These are phyloP conservation scores for Boletus fagicola DNA, from an alignment of 768 basidiomycete species.

Conservation along the genomic window DNA sequence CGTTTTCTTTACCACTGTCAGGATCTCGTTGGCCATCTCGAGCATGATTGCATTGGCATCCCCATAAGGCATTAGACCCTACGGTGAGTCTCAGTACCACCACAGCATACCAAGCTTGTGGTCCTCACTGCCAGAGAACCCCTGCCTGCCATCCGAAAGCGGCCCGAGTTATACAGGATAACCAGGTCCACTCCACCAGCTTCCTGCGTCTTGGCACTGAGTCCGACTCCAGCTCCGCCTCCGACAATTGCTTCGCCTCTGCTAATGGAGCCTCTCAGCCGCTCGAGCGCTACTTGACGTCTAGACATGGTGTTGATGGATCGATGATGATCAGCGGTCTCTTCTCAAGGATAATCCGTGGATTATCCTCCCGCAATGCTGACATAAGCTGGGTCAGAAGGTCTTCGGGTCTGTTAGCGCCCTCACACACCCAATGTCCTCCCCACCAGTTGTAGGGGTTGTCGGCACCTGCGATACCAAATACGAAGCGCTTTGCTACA, in stretches of 20 bases:
- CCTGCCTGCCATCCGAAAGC: conserved; percentile 32
- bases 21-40: conserved; percentile 28
- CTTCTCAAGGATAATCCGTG: not conserved
- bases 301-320: conserved; percentile 10
- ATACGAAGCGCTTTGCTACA: conserved; percentile 21
- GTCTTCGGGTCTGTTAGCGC: not conserved
- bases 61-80: conserved; percentile 32
- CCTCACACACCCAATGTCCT: not conserved
- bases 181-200: conserved; percentile 27
- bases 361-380: conserved; percentile 9
- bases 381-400: conserved; percentile 17
- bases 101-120: not conserved
- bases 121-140: conserved; percentile 29
- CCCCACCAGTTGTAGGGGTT: conserved; percentile 21
- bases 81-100: not conserved
- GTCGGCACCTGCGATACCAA: conserved; percentile 33
- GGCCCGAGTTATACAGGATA: conserved; percentile 33
- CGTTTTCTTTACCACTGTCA: conserved; percentile 33
- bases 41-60: conserved; percentile 30
- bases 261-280: conserved; percentile 13
- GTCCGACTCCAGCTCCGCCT: conserved; percentile 28
- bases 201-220: conserved; percentile 30
- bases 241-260: conserved; percentile 25
- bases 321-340: not conserved
- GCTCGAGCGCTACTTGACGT: conserved; percentile 19